Base-by-base conservation (phyloP, 306 rosid genomes). In the Leucaena leucocephala region DNA sequence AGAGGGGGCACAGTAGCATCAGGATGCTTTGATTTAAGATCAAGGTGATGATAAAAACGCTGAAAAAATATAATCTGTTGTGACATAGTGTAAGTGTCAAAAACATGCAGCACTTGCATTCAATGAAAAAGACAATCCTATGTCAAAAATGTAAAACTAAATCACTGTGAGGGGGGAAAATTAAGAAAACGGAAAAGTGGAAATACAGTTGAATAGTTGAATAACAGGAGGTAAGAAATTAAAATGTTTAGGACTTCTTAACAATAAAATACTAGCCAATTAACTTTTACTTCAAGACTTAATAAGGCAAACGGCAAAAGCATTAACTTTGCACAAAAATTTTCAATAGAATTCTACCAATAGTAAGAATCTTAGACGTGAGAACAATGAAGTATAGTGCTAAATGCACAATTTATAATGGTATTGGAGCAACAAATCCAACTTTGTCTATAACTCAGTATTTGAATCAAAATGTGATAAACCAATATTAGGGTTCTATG, bases 11-110 rank as follows among this genome's bases (percentile, higher is more conserved):
- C 94, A 12, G 88, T 80, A 6, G 88, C 85, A 80, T 92, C 94
- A 34, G 93, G 89, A 63, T 88, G 84, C 89, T 91, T 89, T n/a
- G 96, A 92, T 72, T 90, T 92, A 85, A 92, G 77, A 82, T 94
- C 96, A 15, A 92, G 88, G 84, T 45, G 62, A 43, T 79, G 88
- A 73, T 85, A 92, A 52, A 94, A 94, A 43, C 96, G 96, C 98
- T 94, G 91, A 74, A 82, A 73, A 84, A n/a, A 68, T 22, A 45
- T 6, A 68, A 36, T 36, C 2, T 16, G 75, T 78, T 57, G 33
- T 42, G 34, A 39, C 49, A 67, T 40, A 42, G 8, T 67, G 14
- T 19, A 40, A 67, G 50, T 14, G 3, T 67, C 8, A 67, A 13
- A 40, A 40, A 40, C 34, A 21, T 44, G n/a, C 74, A 45, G 58